A percentile compares a stretch with the other conserved stretches of the same genome.
These are phyloP conservation scores for Beauveria medogensis DNA, from an alignment of 2,329 filamentous ascomycete genomes.

Conservation along the genomic window DNA sequence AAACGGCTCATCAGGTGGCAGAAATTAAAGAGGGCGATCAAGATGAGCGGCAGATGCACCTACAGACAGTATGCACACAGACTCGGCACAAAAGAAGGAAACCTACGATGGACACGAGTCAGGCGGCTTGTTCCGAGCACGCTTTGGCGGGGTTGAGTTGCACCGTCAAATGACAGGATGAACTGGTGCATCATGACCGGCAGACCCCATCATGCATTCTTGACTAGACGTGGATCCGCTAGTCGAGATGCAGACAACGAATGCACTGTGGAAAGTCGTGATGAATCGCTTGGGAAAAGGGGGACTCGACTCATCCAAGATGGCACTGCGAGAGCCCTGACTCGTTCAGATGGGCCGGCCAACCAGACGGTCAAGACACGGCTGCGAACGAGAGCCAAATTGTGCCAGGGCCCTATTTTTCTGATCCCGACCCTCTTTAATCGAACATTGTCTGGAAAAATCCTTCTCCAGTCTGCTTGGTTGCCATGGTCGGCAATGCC, in stretches of 20 bases:
- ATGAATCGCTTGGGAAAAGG: neutral
- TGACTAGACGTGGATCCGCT: neutral
- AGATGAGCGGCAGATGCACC: neutral
- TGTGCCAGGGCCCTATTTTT: neutral
- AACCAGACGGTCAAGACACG: neutral
- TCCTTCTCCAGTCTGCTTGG: too few relatives aligned
- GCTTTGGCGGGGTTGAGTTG: neutral
- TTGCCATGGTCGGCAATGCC: neutral
- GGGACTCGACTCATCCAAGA: too few relatives aligned
- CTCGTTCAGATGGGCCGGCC: neutral
- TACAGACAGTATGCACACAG: neutral
- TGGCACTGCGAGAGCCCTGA: neutral
- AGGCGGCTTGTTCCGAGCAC: neutral
- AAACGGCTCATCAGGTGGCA: neutral
- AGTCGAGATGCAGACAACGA: neutral
- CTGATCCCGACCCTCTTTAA: neutral
- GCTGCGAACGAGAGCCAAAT: neutral
- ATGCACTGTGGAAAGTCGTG: neutral
- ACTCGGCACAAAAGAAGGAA: too few relatives aligned
- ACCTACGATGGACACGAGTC: neutral
- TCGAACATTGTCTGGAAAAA: neutral
- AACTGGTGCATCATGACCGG: neutral
- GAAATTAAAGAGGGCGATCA: neutral
- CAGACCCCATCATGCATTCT: neutral
- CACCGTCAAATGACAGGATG: conserved; percentile 2